phyloP scores from a whole-genome alignment of 2,329 filamentous ascomycete genomes.

The Coleophoma crateriformis region DNA sequence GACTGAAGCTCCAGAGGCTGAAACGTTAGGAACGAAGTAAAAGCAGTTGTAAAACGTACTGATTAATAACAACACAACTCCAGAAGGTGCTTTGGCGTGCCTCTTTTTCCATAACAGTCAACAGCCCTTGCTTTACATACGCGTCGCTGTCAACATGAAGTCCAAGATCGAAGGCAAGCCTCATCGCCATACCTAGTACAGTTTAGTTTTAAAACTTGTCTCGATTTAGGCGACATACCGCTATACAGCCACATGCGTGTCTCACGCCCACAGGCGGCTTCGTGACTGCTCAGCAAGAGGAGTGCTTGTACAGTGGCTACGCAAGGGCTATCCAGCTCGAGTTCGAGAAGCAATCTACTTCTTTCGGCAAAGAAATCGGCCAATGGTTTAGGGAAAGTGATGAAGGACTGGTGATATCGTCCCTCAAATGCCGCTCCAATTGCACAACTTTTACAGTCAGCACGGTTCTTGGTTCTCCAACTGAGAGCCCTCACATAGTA shows the following conservation, averaged over 20 bases:
- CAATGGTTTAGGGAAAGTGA: slow-evolving; percentile 28
- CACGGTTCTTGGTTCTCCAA: not conserved
- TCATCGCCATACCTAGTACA: slow-evolving; percentile 31
- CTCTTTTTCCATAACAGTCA: slow-evolving; percentile 32
- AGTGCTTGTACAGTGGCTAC: slow-evolving; percentile 40
- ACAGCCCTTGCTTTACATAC: slow-evolving; percentile 32
- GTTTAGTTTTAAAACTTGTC: not conserved
- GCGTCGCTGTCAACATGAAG: slow-evolving; percentile 33
- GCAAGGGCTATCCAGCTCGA: slow-evolving; percentile 38
- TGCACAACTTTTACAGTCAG: slow-evolving; percentile 18
- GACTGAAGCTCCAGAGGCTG: slow-evolving; percentile 36
- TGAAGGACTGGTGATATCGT: slow-evolving; percentile 20
- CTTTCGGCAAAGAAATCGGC: slow-evolving; percentile 35
- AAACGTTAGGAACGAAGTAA: not conserved
- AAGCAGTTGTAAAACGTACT: slow-evolving; percentile 4
- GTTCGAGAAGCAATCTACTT: slow-evolving; percentile 36
- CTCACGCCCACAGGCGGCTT: slow-evolving; percentile 36
- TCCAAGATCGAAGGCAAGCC: slow-evolving; percentile 37
- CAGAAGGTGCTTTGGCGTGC: slow-evolving; percentile 35
- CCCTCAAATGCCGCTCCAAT: slow-evolving; percentile 29
- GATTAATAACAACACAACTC: slow-evolving; percentile 35
- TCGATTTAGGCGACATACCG: slow-evolving; percentile 21
- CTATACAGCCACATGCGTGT: slow-evolving; percentile 41
- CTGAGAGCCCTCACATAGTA: not conserved
- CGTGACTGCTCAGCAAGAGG: slow-evolving; percentile 36